These are phyloP conservation scores for Teratosphaeria nubilosa DNA, from an alignment of 2,329 filamentous ascomycete species.

Conservation along the genomic window DNA sequence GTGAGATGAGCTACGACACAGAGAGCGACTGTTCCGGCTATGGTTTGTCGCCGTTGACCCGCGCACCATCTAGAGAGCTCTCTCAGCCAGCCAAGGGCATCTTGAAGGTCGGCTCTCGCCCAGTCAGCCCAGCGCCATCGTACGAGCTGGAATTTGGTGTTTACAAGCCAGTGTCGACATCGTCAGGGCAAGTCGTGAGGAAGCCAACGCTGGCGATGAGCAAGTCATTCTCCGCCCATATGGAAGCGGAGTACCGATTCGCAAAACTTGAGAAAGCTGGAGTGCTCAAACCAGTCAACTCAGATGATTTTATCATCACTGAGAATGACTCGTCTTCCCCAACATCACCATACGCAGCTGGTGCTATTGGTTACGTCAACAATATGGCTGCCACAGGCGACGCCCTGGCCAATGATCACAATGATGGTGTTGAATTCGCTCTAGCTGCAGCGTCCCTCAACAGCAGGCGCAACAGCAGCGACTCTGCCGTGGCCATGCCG, in stretches of 20 bases:
- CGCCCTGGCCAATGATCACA: background rate
- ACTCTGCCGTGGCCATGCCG: background rate
- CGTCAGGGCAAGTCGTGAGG: background rate
- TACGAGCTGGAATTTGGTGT: background rate
- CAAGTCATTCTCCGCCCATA: background rate
- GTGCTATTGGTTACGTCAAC: background rate
- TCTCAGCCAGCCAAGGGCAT: constrained; percentile 10
- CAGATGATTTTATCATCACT: background rate
- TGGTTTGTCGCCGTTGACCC: background rate
- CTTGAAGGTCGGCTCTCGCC: constrained; percentile 5
- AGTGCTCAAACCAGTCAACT: background rate
- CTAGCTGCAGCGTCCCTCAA: background rate
- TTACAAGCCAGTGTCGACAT: background rate
- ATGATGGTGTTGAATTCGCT: background rate
- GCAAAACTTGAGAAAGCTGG: background rate
- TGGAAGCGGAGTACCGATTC: background rate
- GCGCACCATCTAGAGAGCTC: background rate
- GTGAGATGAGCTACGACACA: background rate
- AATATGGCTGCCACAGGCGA: background rate
- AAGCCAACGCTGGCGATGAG: background rate
- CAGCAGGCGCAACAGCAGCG: background rate
- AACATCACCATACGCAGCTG: background rate
- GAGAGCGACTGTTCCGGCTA: background rate
- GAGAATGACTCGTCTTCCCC: background rate
- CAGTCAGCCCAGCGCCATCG: background rate